Percentiles rank a stretch among this genome's conserved stretches.
Conservation (phyloP, 2,329 filamentous ascomycete species). For the Didymella pinodella region DNA sequence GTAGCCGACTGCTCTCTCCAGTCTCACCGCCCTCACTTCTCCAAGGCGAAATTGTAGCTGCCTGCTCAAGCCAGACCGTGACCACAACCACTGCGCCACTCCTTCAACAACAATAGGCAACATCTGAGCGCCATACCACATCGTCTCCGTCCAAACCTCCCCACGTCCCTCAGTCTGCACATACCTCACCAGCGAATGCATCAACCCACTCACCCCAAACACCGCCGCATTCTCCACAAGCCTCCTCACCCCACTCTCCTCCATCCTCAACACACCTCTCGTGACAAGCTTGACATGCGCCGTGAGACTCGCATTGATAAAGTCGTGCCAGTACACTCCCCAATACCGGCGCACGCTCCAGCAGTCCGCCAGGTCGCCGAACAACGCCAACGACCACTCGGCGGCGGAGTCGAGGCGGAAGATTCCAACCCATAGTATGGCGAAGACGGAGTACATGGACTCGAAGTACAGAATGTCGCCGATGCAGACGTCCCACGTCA, state of each 20-base stretch:
- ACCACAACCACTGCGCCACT: constrained; percentile 19
- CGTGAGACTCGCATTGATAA: constrained; percentile 25
- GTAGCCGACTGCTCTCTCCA: constrained; percentile 27
- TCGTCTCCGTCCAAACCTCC: constrained; percentile 25
- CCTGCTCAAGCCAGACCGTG: not conserved
- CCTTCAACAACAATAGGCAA: constrained; percentile 29
- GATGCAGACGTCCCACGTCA: constrained; percentile 23
- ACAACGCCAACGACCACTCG: constrained; percentile 25
- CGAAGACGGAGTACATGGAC: constrained; percentile 23
- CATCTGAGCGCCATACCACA: constrained; percentile 31
- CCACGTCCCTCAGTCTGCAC: constrained; percentile 12
- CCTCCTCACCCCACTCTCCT: constrained; percentile 9
- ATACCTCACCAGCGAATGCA: constrained; percentile 27
- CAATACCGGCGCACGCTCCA: constrained; percentile 30
- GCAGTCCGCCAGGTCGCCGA: constrained; percentile 14
- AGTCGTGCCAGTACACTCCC: constrained; percentile 35
- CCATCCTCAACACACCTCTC: constrained; percentile 21
- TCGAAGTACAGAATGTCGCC: constrained; percentile 27
- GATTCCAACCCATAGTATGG: constrained; percentile 19
- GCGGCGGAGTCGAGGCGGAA: constrained; percentile 16
- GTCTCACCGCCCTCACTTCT: not conserved
- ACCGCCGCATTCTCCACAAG: constrained; percentile 31
- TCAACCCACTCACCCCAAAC: constrained; percentile 27
- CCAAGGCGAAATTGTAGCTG: constrained; percentile 5
- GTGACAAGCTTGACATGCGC: constrained; percentile 28